These are phyloP conservation scores for Penicillium chermesinum DNA, from an alignment of 495 filamentous ascomycete genomes.

Conservation along the genomic window DNA sequence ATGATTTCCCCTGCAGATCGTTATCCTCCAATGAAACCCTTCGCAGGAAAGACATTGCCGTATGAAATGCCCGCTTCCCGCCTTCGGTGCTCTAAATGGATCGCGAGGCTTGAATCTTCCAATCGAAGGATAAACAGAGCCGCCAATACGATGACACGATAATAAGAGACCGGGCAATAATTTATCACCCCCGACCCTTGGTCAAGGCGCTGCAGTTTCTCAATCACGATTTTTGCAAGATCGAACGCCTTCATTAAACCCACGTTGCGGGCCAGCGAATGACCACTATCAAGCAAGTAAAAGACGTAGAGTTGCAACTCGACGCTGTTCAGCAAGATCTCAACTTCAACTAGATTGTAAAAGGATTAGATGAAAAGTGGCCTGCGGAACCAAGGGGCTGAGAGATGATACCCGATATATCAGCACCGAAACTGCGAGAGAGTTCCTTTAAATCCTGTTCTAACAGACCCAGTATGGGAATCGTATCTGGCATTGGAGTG, in stretches of 20 bases:
- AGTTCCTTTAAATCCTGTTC: slow-evolving; percentile 4
- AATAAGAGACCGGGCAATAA: slow-evolving; percentile 3
- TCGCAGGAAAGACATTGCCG: slow-evolving; percentile 9
- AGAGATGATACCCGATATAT: slow-evolving; percentile 4
- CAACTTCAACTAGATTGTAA: slow-evolving; percentile 4
- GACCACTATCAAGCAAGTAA: slow-evolving; percentile 10
- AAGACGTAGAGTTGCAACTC: slow-evolving; percentile 17
- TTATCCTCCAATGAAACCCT: slow-evolving; percentile 10
- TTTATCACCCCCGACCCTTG: slow-evolving; percentile 1
- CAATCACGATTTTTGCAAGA: slow-evolving; percentile 3
- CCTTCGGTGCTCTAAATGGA: slow-evolving; percentile 7
- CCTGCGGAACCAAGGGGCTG: neutral
- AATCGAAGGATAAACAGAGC: slow-evolving; percentile 13
- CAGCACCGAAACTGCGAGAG: neutral
- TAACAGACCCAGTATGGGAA: neutral
- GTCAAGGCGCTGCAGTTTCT: slow-evolving; percentile 2
- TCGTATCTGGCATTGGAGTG: neutral
- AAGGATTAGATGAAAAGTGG: neutral
- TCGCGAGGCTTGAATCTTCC: slow-evolving; percentile 3
- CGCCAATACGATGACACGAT: slow-evolving; percentile 3
- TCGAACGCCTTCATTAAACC: slow-evolving; percentile 9
- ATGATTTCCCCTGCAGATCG: slow-evolving; percentile 11
- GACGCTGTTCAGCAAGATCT: slow-evolving; percentile 4
- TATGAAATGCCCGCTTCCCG: slow-evolving; percentile 9
- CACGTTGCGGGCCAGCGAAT: slow-evolving; percentile 1